These are phyloP conservation scores for Corchorus olitorius DNA, from an alignment of 345 rosid species.

Conservation along the genomic window DNA sequence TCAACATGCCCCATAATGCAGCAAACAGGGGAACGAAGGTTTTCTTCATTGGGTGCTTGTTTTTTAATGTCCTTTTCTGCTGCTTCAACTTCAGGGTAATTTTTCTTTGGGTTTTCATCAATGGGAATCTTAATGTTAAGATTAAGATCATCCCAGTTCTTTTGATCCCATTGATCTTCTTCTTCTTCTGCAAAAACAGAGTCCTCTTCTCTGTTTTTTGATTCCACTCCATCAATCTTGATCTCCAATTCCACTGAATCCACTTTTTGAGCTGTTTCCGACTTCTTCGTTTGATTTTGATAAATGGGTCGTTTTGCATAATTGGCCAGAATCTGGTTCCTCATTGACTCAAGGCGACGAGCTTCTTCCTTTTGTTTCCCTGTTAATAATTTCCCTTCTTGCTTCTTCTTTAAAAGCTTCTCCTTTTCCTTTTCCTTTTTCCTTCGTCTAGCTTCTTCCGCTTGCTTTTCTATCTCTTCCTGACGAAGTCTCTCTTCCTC, in stretches of 20 bases:
- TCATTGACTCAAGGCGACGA: constrained; percentile 79
- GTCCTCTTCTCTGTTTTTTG: constrained; percentile 42
- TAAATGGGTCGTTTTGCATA: constrained; percentile 67
- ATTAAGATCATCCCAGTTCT: constrained; percentile 92
- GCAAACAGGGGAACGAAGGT: constrained; percentile 92
- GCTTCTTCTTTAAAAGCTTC: constrained; percentile 81
- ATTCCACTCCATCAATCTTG: constrained; percentile 45
- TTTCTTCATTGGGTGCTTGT: constrained; percentile 44
- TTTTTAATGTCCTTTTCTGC: constrained; percentile 35
- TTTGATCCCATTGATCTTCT: constrained; percentile 91
- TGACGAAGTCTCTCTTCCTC: constrained; percentile 84
- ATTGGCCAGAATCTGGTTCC: constrained; percentile 76
- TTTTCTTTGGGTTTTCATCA: constrained; percentile 55
- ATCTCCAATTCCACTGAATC: constrained; percentile 40
- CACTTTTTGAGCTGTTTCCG: constrained; percentile 55
- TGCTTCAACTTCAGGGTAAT: constrained; percentile 37
- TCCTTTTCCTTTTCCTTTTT: constrained; percentile 93
- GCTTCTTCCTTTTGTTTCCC: constrained; percentile 92
- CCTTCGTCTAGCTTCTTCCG: constrained; percentile 90
- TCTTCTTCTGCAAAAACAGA: constrained; percentile 56
- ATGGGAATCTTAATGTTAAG: constrained; percentile 76
- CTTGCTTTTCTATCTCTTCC: constrained; percentile 89
- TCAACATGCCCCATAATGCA: constrained; percentile 99
- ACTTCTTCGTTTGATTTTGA: constrained; percentile 54
- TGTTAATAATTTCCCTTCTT: constrained; percentile 85